A percentile compares a stretch with the other conserved stretches of the same genome.
Conservation (phyloP, 129 eudicot genomes). For the Tagetes erecta region DNA sequence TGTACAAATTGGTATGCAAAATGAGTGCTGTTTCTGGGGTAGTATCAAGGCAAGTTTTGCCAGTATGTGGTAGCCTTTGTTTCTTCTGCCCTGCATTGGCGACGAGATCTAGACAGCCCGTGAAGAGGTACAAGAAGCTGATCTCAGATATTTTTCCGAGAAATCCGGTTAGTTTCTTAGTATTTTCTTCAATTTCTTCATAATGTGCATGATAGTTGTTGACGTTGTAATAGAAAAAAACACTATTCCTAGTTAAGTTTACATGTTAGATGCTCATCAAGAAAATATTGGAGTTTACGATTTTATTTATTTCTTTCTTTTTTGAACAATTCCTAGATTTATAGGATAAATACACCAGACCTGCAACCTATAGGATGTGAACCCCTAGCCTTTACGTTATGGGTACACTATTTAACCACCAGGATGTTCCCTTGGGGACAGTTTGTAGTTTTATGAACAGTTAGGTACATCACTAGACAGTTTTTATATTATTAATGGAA, state of each 20-base stretch:
- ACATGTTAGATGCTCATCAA: slow-evolving; percentile 1
- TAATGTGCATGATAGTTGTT: slow-evolving; percentile 13
- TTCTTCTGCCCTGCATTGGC: slow-evolving; percentile 82
- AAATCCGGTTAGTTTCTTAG: slow-evolving; percentile 62
- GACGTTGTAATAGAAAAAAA: not conserved
- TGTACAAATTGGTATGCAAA: slow-evolving; percentile 24
- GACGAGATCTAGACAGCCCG: slow-evolving; percentile 95
- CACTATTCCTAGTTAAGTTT: slow-evolving; percentile 5
- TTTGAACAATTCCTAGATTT: too few species aligned
- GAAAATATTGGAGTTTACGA: not conserved
- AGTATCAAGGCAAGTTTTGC: slow-evolving; percentile 91
- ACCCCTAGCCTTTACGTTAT: too few species aligned
- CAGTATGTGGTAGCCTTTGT: slow-evolving; percentile 80
- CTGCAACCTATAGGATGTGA: too few species aligned
- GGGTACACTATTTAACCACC: too few species aligned
- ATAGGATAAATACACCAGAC: too few species aligned
- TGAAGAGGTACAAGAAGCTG: slow-evolving; percentile 96
- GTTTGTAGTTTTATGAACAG: not conserved
- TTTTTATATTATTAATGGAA: not conserved
- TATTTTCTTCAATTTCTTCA: not conserved
- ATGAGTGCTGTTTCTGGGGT: slow-evolving; percentile 84
- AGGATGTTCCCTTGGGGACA: too few species aligned
- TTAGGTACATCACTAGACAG: not conserved
- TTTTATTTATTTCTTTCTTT: not conserved
- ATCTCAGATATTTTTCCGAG: slow-evolving; percentile 87